Conservation (phyloP, 2,329 filamentous ascomycete species). For the Amesomyces nigricolor region DNA sequence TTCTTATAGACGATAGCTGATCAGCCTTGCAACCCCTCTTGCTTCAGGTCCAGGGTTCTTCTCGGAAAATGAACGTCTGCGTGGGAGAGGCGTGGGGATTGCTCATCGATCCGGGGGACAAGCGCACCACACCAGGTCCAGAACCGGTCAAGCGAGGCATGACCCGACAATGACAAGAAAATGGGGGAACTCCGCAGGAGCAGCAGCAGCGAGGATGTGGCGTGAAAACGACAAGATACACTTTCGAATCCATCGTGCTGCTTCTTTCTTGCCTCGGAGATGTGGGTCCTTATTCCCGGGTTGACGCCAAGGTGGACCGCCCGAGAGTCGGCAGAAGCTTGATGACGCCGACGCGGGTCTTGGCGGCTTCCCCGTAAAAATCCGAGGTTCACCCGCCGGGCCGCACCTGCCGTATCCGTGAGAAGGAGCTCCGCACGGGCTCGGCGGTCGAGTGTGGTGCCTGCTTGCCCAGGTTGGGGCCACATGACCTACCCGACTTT, state of each 20-base stretch:
- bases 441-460: background rate
- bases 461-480: background rate
- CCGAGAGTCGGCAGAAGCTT: background rate
- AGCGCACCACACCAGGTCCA: background rate
- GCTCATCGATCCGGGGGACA: background rate
- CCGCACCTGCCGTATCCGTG: constrained; percentile 4
- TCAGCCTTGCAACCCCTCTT: background rate
- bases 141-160: constrained; percentile 3
- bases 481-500: constrained; percentile 9
- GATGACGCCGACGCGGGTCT: background rate
- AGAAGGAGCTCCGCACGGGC: constrained; percentile 5
- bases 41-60: background rate
- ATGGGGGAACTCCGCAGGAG: background rate
- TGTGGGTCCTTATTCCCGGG: constrained; percentile 9
- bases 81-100: background rate
- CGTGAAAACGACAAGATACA: background rate
- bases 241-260: background rate
- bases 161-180: background rate
- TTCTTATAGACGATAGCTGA: background rate
- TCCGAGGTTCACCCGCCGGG: constrained; percentile 10
- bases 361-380: background rate
- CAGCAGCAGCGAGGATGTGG: background rate
- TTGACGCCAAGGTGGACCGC: background rate
- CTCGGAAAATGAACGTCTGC: background rate
- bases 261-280: background rate